A percentile compares a stretch with the other conserved stretches of the same genome.
These are phyloP conservation scores for Hymenoscyphus occultus DNA, from an alignment of 2,329 filamentous ascomycete species.

Conservation along the genomic window DNA sequence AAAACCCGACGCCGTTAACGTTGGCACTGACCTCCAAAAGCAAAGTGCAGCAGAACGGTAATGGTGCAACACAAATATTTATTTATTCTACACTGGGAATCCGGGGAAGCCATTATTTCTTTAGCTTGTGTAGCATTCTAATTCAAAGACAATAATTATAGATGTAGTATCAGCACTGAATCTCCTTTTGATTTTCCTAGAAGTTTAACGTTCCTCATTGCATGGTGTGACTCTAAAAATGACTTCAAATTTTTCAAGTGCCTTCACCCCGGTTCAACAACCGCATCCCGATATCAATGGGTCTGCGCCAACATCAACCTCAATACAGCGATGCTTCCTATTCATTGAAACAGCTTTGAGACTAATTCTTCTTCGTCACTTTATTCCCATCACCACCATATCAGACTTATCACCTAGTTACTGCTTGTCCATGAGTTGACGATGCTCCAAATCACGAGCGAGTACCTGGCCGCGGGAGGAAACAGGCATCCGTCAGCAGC, in stretches of 20 bases:
- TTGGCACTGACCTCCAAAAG: not conserved
- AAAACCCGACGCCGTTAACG: not conserved
- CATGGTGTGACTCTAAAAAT: not conserved
- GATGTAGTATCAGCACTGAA: not conserved
- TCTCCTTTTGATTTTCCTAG: not conserved
- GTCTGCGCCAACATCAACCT: not conserved
- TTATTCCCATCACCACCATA: not conserved
- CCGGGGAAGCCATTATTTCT: not conserved
- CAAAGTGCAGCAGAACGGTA: too few relatives aligned
- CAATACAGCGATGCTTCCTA: not conserved
- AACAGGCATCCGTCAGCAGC: slow-evolving; percentile 88
- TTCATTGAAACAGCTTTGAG: not conserved
- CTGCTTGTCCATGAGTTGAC: slow-evolving; percentile 15
- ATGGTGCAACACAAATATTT: slow-evolving; percentile 8
- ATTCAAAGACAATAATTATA: not conserved
- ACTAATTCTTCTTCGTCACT: not conserved
- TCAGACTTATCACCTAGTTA: not conserved
- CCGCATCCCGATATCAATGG: not conserved
- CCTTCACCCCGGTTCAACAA: not conserved
- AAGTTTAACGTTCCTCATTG: not conserved
- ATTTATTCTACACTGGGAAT: slow-evolving; percentile 9
- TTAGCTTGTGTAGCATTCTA: not conserved
- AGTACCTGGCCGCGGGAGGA: slow-evolving; percentile 63
- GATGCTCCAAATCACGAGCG: slow-evolving; percentile 27
- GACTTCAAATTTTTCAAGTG: not conserved